A percentile compares a stretch with the other conserved stretches of the same genome.
These are phyloP conservation scores for Emericellopsis cladophorae DNA, from an alignment of 2,329 filamentous ascomycete species.

Conservation along the genomic window DNA sequence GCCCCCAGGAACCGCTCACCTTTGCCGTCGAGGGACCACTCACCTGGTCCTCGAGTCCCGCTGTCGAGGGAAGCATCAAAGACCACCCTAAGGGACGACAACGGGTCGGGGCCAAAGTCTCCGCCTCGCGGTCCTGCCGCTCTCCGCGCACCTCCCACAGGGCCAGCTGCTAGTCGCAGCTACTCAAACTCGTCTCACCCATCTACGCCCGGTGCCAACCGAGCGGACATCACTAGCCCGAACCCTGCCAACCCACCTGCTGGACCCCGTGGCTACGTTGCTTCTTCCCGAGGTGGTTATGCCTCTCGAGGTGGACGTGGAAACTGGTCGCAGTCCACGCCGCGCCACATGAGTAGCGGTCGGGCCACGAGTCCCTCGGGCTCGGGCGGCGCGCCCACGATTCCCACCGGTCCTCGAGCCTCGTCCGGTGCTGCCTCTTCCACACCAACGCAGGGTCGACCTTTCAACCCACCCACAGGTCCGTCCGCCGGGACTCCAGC, in stretches of 20 bases:
- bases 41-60: conserved; percentile 9
- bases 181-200: conserved; percentile 21
- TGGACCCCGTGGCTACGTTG: conserved; percentile 40
- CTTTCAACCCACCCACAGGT: conserved; percentile 46
- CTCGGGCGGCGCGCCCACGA: conserved; percentile 22
- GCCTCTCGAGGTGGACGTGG: conserved; percentile 30
- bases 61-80: background rate
- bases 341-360: conserved; percentile 17
- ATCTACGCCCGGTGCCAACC: conserved; percentile 19
- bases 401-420: conserved; percentile 35
- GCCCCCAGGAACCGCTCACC: conserved; percentile 33
- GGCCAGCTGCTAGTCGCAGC: conserved; percentile 22
- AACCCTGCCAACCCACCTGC: conserved; percentile 34
- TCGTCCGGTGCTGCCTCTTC: conserved; percentile 20
- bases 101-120: conserved; percentile 18
- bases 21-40: conserved; percentile 27
- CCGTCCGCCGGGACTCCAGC: conserved; percentile 20
- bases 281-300: conserved; percentile 30
- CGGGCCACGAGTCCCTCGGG: conserved; percentile 25
- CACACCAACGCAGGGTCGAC: conserved; percentile 26
- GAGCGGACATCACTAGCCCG: conserved; percentile 25
- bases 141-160: conserved; percentile 36
- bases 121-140: conserved; percentile 44
- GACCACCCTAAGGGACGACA: background rate
- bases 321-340: conserved; percentile 24